A percentile compares a stretch with the other conserved stretches of the same genome.
Conservation (phyloP, 75 land plant genomes). For the Picea glauca region DNA sequence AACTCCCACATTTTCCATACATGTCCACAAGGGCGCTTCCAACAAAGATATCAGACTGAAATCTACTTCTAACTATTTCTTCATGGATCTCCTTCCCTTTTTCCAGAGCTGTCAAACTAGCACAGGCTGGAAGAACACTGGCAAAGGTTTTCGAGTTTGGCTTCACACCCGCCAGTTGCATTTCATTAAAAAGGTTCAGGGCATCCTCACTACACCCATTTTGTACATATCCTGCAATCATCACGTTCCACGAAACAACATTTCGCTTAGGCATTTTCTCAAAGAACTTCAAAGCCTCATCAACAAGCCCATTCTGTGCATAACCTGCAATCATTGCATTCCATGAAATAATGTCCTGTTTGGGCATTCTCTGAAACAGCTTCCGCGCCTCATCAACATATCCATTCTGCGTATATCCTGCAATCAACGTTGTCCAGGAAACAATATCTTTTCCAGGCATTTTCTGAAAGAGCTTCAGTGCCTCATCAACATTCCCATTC, state of each 20-base stretch:
- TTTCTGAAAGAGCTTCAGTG: slow-evolving; percentile 13
- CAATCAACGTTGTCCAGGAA: slow-evolving; percentile 16
- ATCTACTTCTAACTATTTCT: not conserved
- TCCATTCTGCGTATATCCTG: too few species aligned
- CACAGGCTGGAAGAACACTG: slow-evolving; percentile 19
- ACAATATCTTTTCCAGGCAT: slow-evolving; percentile 23
- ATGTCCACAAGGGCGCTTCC: slow-evolving; percentile 20
- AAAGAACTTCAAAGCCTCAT: not conserved
- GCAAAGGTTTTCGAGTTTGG: slow-evolving; percentile 23
- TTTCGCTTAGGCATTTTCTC: slow-evolving; percentile 15
- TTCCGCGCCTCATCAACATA: too few species aligned
- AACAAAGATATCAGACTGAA: slow-evolving; percentile 14
- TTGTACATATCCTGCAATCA: slow-evolving; percentile 23
- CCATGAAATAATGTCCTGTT: too few species aligned
- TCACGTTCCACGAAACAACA: slow-evolving; percentile 23
- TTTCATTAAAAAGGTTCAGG: slow-evolving; percentile 7
- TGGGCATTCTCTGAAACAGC: too few species aligned
- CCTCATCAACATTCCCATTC: slow-evolving; percentile 19
- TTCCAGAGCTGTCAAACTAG: slow-evolving; percentile 14
- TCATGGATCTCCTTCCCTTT: slow-evolving; percentile 17
- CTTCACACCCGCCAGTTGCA: slow-evolving; percentile 13
- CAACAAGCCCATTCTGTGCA: too few species aligned
- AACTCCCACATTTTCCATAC: slow-evolving; percentile 21
- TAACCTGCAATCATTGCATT: too few species aligned
- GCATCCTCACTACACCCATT: slow-evolving; percentile 17